Base-by-base conservation (phyloP, 1,139 yeast species). In the Pneumocystis wakefieldiae region DNA sequence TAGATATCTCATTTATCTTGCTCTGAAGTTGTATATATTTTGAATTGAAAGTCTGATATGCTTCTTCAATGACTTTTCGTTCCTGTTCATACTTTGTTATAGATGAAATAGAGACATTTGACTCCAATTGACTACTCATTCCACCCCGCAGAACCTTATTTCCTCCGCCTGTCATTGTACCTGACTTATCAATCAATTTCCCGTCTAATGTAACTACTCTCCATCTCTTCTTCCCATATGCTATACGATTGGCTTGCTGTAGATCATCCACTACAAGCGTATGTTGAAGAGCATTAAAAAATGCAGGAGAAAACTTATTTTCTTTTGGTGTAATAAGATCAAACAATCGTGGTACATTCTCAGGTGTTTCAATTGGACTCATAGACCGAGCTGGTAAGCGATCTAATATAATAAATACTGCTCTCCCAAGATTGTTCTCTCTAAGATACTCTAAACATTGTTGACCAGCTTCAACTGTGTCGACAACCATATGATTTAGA, bases 161-260 rank as follows among this genome's bases (percentile, higher is more conserved):
- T 63, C 97, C 97, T 74, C 99, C 99, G 70, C 99, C 99, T 62
- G 95, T 84, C 86, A 94, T 86, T 1, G 97, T 87, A 74, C 99
- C 99, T 1, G 96, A 87, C n/a, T 86, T 83, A 71, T 91, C 97
- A 64, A 94, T 92, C 41, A 92, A 78, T 69, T 89, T 87, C 38
- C 99, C 99, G 73, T 88, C 96, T 17, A 90, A 74, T 0, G 98
- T 89, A 0, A 94, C 98, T 14, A 91, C 97, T 70, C 95, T 81
- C 80, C 83, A 88, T 67, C 96, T 77, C 67, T 79, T 82, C 2
- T 79, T 76, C 1, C 97, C 96, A 76, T 86, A 92, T 0, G 98
- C 97, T 55, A 92, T 95, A 59, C 81, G 76, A 68, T 89, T 85
- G 0, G 98, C 99, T 70, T 87, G 91, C 57, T 80, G 81, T 66